Percentiles rank a stretch among this genome's conserved stretches.
These are phyloP conservation scores for Cyanodermella asteris DNA, from an alignment of 2,329 filamentous ascomycete genomes.

Conservation along the genomic window DNA sequence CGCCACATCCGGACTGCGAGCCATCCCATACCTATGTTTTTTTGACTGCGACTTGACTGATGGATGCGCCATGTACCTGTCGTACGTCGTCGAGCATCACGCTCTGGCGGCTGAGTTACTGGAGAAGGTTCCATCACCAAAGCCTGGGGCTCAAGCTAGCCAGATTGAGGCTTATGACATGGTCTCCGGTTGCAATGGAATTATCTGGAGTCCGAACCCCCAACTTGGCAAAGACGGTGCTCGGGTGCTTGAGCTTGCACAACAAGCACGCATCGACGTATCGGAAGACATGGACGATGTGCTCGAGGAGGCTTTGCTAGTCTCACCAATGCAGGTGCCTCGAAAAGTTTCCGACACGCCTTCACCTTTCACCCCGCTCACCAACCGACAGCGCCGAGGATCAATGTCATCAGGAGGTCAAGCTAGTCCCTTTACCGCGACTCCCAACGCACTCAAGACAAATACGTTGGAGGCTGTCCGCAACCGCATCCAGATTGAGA, in stretches of 20 bases:
- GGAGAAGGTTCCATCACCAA: conserved; percentile 10
- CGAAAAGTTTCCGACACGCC: conserved; percentile 1
- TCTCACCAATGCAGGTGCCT: neutral
- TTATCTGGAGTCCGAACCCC: conserved; percentile 15
- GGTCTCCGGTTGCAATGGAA: conserved; percentile 10
- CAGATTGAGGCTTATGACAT: conserved; percentile 12
- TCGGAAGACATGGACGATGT: conserved; percentile 1
- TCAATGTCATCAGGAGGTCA: conserved; percentile 3
- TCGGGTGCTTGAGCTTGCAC: conserved; percentile 15
- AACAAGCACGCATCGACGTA: conserved; percentile 8
- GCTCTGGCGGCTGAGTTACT: conserved; percentile 17
- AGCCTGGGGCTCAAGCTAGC: conserved; percentile 11
- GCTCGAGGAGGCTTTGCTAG: neutral
- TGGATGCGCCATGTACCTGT: conserved; percentile 18
- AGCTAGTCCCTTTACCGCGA: conserved; percentile 1
- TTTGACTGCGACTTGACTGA: conserved; percentile 15
- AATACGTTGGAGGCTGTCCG: conserved; percentile 16
- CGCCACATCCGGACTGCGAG: conserved; percentile 14
- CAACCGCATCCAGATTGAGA: conserved; percentile 19
- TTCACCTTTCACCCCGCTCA: neutral
- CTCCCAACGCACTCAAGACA: conserved; percentile 8
- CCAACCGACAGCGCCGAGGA: conserved; percentile 3
- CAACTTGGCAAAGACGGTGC: conserved; percentile 9
- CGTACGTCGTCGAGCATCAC: conserved; percentile 18
- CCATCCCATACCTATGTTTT: conserved; percentile 19